A percentile compares a stretch with the other conserved stretches of the same genome.
Conservation (phyloP, 2,329 filamentous ascomycete species). For the Coniochaeta ligniaria region DNA sequence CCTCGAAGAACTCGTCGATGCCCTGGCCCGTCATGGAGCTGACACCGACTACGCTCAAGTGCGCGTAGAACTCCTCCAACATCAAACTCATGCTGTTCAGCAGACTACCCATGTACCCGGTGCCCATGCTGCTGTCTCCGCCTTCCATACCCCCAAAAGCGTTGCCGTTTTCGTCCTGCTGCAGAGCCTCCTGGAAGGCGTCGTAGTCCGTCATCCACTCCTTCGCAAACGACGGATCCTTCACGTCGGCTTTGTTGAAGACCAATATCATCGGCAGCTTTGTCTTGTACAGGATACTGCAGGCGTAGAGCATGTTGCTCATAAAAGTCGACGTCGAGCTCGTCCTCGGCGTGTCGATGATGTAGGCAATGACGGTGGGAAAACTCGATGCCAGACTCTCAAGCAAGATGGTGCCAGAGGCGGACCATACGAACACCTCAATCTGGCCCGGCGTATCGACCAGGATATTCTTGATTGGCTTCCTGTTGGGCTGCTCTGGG, state of each 20-base stretch:
- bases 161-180: constrained; percentile 70
- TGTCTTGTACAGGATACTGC: constrained; percentile 97
- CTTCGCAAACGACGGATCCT: constrained; percentile 83
- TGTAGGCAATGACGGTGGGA: constrained; percentile 92
- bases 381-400: constrained; percentile 90
- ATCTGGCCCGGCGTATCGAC: constrained; percentile 97
- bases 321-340: constrained; percentile 95
- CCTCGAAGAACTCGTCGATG: constrained; percentile 87
- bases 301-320: constrained; percentile 99
- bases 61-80: constrained; percentile 94
- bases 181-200: constrained; percentile 81
- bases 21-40: constrained; percentile 89
- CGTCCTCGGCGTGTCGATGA: constrained; percentile 93
- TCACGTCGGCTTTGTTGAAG: constrained; percentile 98
- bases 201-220: constrained; percentile 99
- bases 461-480: constrained; percentile 73
- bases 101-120: constrained; percentile 92
- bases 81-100: constrained; percentile 98
- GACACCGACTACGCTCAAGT: constrained; percentile 87
- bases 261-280: constrained; percentile 98
- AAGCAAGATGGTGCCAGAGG: constrained; percentile 86
- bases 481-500: constrained; percentile 49
- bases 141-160: constrained; percentile 68
- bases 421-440: constrained; percentile 98
- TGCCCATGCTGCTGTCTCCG: constrained; percentile 55